Evolutionary conservation across 2,329 filamentous ascomycete genomes (phyloP).

Genomic region (Rutstroemia sp.): DNA sequence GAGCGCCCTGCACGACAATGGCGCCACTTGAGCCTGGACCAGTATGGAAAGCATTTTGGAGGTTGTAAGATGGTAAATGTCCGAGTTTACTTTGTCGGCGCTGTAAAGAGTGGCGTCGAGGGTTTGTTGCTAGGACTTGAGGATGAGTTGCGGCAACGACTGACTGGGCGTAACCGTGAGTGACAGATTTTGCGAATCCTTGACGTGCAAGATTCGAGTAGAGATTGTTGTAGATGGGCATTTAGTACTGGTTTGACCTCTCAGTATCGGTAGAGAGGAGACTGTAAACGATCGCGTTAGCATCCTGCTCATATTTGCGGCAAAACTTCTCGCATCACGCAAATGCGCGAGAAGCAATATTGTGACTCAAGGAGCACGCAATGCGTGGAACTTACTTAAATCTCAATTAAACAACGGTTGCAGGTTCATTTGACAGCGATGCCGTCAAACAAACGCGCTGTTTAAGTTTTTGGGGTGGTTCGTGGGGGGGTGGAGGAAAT

Average conservation of each 20-base stretch:
- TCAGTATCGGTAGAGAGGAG: slow-evolving; percentile 42
- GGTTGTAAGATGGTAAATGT: slow-evolving; percentile 48
- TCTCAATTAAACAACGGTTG: slow-evolving; percentile 38
- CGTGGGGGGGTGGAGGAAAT: slow-evolving; percentile 3
- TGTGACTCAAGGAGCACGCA: slow-evolving; percentile 2
- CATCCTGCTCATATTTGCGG: neutral
- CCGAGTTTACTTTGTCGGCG: slow-evolving; percentile 41
- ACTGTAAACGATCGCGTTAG: slow-evolving; percentile 17
- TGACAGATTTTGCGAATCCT: slow-evolving; percentile 94
- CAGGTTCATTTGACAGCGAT: slow-evolving; percentile 99
- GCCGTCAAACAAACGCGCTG: slow-evolving; percentile 92
- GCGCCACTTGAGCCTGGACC: slow-evolving; percentile 34
- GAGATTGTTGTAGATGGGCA: slow-evolving; percentile 67
- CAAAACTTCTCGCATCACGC: neutral
- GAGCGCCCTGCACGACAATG: slow-evolving; percentile 44
- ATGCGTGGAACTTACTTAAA: slow-evolving; percentile 11
- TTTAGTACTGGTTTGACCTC: slow-evolving; percentile 72
- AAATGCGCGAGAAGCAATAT: neutral
- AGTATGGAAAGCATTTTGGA: slow-evolving; percentile 71
- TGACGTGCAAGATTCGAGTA: slow-evolving; percentile 86
- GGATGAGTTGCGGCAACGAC: slow-evolving; percentile 89
- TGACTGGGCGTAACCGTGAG: slow-evolving; percentile 96
- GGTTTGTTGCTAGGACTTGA: slow-evolving; percentile 68
- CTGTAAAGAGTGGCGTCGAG: slow-evolving; percentile 54
- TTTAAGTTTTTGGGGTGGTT: slow-evolving; percentile 24